Conservation (phyloP, 2,329 filamentous ascomycete species). For the Nemania sp. region DNA sequence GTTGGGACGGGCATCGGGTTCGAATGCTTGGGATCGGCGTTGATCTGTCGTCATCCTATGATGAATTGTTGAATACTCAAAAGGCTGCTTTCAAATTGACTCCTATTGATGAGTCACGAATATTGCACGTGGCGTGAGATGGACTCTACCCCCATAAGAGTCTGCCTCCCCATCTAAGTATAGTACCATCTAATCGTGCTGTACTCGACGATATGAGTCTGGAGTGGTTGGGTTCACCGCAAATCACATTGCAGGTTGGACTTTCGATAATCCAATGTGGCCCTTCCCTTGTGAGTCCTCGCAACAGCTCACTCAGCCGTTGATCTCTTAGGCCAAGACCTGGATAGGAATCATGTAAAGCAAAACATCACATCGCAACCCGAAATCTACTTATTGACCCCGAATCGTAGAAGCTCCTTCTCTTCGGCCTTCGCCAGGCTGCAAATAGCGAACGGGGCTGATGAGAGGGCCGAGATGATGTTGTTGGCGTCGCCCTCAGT, state of each 20-base stretch:
- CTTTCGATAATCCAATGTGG: not conserved
- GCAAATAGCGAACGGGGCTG: not conserved
- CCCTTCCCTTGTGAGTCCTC: conserved; percentile 5
- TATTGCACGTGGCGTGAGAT: no score
- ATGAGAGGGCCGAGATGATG: not conserved
- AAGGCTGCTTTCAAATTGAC: no score
- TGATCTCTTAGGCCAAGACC: no score
- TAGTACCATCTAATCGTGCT: no score
- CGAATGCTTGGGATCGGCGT: not conserved
- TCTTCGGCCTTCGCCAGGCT: conserved; percentile 1
- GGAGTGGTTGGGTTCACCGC: no score
- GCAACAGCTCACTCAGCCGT: not conserved
- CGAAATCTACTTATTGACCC: conserved; percentile 1
- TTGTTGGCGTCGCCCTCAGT: not conserved
- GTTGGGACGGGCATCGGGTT: not conserved
- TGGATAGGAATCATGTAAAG: not conserved
- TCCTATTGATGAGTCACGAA: no score
- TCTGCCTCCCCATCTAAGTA: no score
- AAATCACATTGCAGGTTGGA: no score
- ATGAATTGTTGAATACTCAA: no score
- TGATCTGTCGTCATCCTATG: no score
- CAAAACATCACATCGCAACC: conserved; percentile 2
- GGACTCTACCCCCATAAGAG: no score
- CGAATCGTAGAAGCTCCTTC: not conserved
- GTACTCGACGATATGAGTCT: no score